Conservation (phyloP, 2,329 filamentous ascomycete species). For the Drechslerella coelobrocha region DNA sequence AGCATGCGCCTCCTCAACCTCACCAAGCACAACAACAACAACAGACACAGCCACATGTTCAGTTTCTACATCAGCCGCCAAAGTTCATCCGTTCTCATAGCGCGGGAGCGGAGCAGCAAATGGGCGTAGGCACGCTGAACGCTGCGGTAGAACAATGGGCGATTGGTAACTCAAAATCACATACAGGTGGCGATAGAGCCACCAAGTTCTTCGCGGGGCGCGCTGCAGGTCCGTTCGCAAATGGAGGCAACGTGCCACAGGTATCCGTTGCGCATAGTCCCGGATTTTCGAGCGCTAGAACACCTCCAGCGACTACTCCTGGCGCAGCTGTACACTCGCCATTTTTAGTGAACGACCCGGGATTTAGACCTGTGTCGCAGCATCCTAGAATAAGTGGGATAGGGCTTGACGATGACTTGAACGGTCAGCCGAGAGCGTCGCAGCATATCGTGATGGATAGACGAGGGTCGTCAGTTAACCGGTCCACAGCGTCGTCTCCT, state of each 20-base stretch:
- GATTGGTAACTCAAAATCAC: slow-evolving; percentile 42
- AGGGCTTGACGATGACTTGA: slow-evolving; percentile 63
- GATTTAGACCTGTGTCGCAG: slow-evolving; percentile 72
- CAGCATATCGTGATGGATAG: slow-evolving; percentile 57
- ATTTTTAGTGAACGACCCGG: slow-evolving; percentile 60
- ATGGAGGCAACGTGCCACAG: slow-evolving; percentile 36
- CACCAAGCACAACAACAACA: slow-evolving; percentile 11
- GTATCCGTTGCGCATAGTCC: slow-evolving; percentile 16
- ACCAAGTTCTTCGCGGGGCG: slow-evolving; percentile 40
- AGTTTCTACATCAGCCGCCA: slow-evolving; percentile 45
- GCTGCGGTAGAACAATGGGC: slow-evolving; percentile 49
- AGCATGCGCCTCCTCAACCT: background rate
- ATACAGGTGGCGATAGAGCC: slow-evolving; percentile 33
- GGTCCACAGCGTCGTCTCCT: slow-evolving; percentile 40
- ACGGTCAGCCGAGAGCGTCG: slow-evolving; percentile 56
- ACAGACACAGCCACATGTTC: background rate
- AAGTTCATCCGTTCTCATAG: slow-evolving; percentile 49
- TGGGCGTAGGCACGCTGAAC: slow-evolving; percentile 41
- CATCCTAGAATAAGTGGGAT: slow-evolving; percentile 74
- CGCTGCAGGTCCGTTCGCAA: slow-evolving; percentile 12
- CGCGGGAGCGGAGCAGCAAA: slow-evolving; percentile 42
- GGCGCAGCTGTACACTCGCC: slow-evolving; percentile 55
- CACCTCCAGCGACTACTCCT: slow-evolving; percentile 11
- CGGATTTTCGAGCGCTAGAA: slow-evolving; percentile 23
- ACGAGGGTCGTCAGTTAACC: slow-evolving; percentile 42